phyloP scores from a whole-genome alignment of 2,329 filamentous ascomycete species.

The Ophidiomyces ophidiicola region DNA sequence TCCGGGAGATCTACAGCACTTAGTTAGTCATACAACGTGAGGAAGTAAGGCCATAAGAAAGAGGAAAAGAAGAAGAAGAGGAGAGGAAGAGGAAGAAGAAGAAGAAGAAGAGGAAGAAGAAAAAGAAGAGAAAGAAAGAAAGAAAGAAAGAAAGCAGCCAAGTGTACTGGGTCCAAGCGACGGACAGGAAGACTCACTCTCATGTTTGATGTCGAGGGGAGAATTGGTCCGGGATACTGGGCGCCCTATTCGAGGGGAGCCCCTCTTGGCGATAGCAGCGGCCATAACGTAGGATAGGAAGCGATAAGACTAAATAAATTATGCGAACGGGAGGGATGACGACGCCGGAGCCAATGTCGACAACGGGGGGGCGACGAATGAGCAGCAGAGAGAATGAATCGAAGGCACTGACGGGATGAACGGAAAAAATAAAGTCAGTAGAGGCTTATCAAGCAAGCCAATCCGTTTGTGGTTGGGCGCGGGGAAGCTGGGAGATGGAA shows the following conservation, averaged over 20 bases:
- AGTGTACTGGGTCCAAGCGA: slow-evolving; percentile 8
- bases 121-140: neutral
- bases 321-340: slow-evolving; percentile 5
- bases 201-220: slow-evolving; percentile 34
- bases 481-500: slow-evolving; percentile 9
- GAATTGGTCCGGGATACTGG: slow-evolving; percentile 27
- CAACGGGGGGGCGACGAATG: no score
- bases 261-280: slow-evolving; percentile 29
- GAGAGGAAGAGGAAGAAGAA: neutral
- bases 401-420: slow-evolving; percentile 6
- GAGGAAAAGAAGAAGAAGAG: neutral
- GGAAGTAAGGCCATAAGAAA: neutral
- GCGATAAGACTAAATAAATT: slow-evolving; percentile 10
- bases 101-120: slow-evolving; percentile 5
- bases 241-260: slow-evolving; percentile 23
- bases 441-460: neutral
- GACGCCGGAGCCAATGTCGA: slow-evolving; percentile 10
- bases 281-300: slow-evolving; percentile 24
- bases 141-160: slow-evolving; percentile 1
- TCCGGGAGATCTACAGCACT: slow-evolving; percentile 17
- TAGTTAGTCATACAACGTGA: slow-evolving; percentile 1
- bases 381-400: no score
- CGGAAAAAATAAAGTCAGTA: slow-evolving; percentile 12
- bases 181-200: slow-evolving; percentile 26
- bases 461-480: neutral